Conservation (phyloP, 2,329 filamentous ascomycete genomes). For the Fusarium musae region DNA sequence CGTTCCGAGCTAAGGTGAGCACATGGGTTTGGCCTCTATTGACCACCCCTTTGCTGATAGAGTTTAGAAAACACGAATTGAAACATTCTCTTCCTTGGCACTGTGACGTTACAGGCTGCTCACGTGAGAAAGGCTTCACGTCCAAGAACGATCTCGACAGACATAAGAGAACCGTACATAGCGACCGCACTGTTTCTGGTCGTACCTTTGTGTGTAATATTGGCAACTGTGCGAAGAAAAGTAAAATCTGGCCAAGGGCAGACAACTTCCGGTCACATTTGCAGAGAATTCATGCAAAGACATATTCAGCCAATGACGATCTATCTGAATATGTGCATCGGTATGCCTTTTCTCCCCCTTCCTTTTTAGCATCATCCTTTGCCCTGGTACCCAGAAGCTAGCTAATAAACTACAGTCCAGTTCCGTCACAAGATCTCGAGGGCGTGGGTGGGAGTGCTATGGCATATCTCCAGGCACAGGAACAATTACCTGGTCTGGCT, state of each 20-base stretch:
- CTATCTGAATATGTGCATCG: conserved; percentile 50
- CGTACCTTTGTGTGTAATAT: conserved; percentile 43
- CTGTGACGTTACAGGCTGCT: conserved; percentile 70
- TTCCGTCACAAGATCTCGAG: conserved; percentile 36
- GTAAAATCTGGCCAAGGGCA: conserved; percentile 80
- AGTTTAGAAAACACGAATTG: conserved; percentile 75
- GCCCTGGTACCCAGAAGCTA: not conserved
- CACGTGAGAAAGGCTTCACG: conserved; percentile 74
- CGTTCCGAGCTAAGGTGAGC: conserved; percentile 66
- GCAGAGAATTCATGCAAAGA: conserved; percentile 68
- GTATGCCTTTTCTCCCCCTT: conserved; percentile 17
- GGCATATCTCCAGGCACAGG: conserved; percentile 34
- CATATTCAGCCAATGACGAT: conserved; percentile 52
- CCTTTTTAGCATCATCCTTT: not conserved
- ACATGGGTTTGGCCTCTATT: not conserved
- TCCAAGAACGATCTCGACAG: conserved; percentile 85
- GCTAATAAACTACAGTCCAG: conserved; percentile 14
- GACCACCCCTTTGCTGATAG: conserved; percentile 30
- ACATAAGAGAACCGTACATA: conserved; percentile 79
- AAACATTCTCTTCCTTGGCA: conserved; percentile 75
- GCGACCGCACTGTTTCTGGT: conserved; percentile 52
- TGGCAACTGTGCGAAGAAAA: conserved; percentile 39
- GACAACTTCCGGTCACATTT: conserved; percentile 92
- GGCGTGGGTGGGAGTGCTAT: conserved; percentile 46
- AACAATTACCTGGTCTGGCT: conserved; percentile 17